These are phyloP conservation scores for Parascedosporium putredinis DNA, from an alignment of 2,329 filamentous ascomycete genomes.

Conservation along the genomic window DNA sequence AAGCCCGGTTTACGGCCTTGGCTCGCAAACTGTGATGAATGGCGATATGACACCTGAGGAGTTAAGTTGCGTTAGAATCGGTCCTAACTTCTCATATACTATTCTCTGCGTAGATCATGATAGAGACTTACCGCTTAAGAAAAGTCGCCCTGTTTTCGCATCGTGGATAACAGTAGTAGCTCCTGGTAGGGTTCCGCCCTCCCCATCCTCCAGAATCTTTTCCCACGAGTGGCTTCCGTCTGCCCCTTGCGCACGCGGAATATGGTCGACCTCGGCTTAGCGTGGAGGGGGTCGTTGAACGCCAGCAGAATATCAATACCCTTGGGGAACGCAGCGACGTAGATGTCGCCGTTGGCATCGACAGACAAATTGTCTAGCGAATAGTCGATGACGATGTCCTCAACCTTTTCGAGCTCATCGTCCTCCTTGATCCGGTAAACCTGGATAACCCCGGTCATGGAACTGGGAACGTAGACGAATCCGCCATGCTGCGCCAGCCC, in stretches of 20 bases:
- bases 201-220: slow-evolving; percentile 19
- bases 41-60: not conserved
- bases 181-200: slow-evolving; percentile 16
- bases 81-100: not conserved
- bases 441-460: slow-evolving; percentile 12
- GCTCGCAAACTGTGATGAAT: not conserved
- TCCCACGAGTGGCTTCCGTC: slow-evolving; percentile 12
- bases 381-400: slow-evolving; percentile 14
- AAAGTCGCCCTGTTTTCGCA: slow-evolving; percentile 18
- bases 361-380: slow-evolving; percentile 18
- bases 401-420: slow-evolving; percentile 12
- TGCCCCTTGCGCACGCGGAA: slow-evolving; percentile 15
- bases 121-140: slow-evolving; percentile 17
- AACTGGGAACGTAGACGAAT: slow-evolving; percentile 21
- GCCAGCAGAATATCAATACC: slow-evolving; percentile 11
- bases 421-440: slow-evolving; percentile 10
- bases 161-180: slow-evolving; percentile 18
- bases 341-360: slow-evolving; percentile 17
- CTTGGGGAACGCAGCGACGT: slow-evolving; percentile 15
- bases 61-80: not conserved
- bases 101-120: not conserved
- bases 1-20: too few relatives aligned
- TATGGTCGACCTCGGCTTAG: slow-evolving; percentile 11
- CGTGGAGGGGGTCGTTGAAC: slow-evolving; percentile 13
- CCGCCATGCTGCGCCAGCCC: slow-evolving; percentile 12